A percentile compares a stretch with the other conserved stretches of the same genome.
Conservation (phyloP, 805 yeast genomes). For the Saccharomycopsis malanga region DNA sequence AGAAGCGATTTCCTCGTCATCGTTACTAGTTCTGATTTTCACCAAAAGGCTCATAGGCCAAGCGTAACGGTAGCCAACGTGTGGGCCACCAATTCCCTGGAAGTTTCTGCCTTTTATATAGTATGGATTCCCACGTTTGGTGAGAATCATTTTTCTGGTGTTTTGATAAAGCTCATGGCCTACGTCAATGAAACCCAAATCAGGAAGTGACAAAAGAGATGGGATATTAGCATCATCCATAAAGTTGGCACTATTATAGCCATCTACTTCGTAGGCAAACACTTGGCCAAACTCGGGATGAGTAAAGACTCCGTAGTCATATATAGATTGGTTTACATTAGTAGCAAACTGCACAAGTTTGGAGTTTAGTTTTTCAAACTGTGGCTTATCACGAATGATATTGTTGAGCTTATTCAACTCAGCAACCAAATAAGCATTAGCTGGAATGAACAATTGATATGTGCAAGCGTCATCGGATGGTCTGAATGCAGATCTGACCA, state of each 20-base stretch:
- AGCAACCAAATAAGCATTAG: slow-evolving; percentile 66
- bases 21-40: slow-evolving; percentile 64
- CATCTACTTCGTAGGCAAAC: slow-evolving; percentile 85
- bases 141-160: slow-evolving; percentile 69
- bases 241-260: slow-evolving; percentile 61
- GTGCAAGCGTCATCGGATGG: slow-evolving; percentile 44
- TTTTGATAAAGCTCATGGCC: slow-evolving; percentile 61
- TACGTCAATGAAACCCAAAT: slow-evolving; percentile 52
- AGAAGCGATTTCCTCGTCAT: slow-evolving; percentile 57
- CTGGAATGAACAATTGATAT: slow-evolving; percentile 67
- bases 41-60: slow-evolving; percentile 90
- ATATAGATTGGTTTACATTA: slow-evolving; percentile 31
- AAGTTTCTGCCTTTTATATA: slow-evolving; percentile 55
- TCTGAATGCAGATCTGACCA: slow-evolving; percentile 59
- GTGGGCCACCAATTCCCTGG: slow-evolving; percentile 87
- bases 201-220: slow-evolving; percentile 72
- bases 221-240: slow-evolving; percentile 95
- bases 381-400: slow-evolving; percentile 24
- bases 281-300: slow-evolving; percentile 71
- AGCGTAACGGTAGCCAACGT: slow-evolving; percentile 69
- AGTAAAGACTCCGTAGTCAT: slow-evolving; percentile 54
- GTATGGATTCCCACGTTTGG: slow-evolving; percentile 71
- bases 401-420: slow-evolving; percentile 42
- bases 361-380: neutral
- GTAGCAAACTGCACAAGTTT: neutral